Evolutionary conservation across 2,329 filamentous ascomycete genomes (phyloP).

Genomic region (Cordyceps farinosa): DNA sequence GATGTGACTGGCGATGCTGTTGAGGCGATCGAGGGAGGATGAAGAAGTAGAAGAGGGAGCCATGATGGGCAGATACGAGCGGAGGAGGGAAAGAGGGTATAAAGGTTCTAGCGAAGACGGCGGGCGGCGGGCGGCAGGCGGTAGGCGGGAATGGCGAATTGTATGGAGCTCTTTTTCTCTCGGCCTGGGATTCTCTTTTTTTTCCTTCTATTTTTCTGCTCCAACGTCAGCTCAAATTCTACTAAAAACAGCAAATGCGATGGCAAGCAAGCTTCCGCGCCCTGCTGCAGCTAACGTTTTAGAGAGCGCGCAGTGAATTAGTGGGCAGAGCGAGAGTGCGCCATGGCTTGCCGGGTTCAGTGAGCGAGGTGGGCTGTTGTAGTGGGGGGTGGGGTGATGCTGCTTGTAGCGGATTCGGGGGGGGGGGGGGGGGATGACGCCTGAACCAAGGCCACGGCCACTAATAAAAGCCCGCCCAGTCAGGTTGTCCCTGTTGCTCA

Average conservation of each 20-base stretch:
- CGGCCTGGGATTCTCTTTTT: background rate
- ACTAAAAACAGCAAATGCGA: background rate
- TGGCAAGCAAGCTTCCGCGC: background rate
- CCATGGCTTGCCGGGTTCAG: background rate
- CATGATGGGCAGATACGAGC: slow-evolving; percentile 17
- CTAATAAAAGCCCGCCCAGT: background rate
- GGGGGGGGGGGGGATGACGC: background rate
- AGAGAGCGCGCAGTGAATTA: background rate
- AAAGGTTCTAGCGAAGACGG: background rate
- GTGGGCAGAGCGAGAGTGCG: slow-evolving; percentile 6
- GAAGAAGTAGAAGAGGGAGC: slow-evolving; percentile 36
- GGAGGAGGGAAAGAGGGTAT: background rate
- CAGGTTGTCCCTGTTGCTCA: slow-evolving; percentile 9
- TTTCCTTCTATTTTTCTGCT: background rate
- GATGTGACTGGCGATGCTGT: slow-evolving; percentile 68
- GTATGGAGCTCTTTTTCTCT: background rate
- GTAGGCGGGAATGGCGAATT: background rate
- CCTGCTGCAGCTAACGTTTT: background rate
- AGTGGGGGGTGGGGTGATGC: slow-evolving; percentile 2
- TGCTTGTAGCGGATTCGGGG: background rate
- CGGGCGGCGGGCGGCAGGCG: background rate
- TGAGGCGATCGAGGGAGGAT: slow-evolving; percentile 50
- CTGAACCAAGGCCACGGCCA: background rate
- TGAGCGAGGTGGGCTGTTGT: background rate
- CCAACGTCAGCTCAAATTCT: slow-evolving; percentile 10